Percentiles rank a stretch among this genome's conserved stretches.
Evolutionary conservation across 164 flowering plant species (phyloP).

Genomic region (Annona squamosa): DNA sequence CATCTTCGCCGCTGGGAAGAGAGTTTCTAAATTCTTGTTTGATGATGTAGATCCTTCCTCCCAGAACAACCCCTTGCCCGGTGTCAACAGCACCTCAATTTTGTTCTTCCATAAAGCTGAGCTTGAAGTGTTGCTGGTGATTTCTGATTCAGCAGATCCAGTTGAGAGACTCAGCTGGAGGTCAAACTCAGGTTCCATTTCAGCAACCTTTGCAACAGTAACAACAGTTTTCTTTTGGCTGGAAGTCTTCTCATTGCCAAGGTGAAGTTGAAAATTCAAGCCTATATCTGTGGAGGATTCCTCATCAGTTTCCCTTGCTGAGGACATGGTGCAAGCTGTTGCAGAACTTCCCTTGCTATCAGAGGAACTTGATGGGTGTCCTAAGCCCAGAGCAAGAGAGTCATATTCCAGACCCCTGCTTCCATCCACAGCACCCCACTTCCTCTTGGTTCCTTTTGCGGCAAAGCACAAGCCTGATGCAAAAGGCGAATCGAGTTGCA

Average conservation of each 20-base stretch:
- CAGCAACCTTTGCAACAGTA: constrained; percentile 20
- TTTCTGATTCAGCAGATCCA: constrained; percentile 63
- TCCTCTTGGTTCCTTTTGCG: constrained; percentile 62
- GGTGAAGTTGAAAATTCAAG: constrained; percentile 62
- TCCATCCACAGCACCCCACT: constrained; percentile 49
- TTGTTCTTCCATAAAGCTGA: constrained; percentile 17
- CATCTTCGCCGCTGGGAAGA: constrained; percentile 16
- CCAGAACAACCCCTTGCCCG: constrained; percentile 7
- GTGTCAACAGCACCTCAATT: constrained; percentile 15
- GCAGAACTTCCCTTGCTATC: constrained; percentile 88
- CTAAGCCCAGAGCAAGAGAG: constrained; percentile 55
- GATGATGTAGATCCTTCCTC: constrained; percentile 51
- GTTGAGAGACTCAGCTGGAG: constrained; percentile 68
- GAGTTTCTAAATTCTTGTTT: constrained; percentile 19
- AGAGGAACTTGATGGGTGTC: constrained; percentile 69
- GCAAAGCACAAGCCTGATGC: constrained; percentile 22
- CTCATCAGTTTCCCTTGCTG: constrained; percentile 68
- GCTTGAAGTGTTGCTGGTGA: constrained; percentile 38
- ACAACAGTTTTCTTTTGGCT: constrained; percentile 29
- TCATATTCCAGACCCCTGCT: constrained; percentile 33
- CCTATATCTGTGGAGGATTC: constrained; percentile 74
- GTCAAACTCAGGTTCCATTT: constrained; percentile 42
- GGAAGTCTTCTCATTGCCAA: constrained; percentile 53
- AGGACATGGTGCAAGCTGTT: constrained; percentile 73
- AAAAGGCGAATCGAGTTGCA: constrained; percentile 52